phyloP scores from a whole-genome alignment of 2,329 filamentous ascomycete species.

The Penicillium vulpinum region DNA sequence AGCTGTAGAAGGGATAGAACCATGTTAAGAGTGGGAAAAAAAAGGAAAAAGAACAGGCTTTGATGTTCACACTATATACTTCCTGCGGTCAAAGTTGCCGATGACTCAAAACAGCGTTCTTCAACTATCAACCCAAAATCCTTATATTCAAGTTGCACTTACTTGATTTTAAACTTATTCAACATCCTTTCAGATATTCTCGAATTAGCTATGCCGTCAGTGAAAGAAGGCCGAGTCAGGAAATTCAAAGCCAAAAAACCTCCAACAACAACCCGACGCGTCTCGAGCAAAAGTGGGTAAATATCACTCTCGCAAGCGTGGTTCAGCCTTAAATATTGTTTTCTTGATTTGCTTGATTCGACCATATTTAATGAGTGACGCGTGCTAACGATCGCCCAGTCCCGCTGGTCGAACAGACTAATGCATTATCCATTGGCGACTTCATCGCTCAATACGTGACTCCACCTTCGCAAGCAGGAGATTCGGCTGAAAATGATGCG shows the following conservation, averaged over 20 bases:
- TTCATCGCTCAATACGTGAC: slow-evolving; percentile 41
- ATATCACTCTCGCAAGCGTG: neutral
- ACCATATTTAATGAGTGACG: neutral
- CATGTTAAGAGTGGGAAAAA: no score
- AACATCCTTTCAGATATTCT: neutral
- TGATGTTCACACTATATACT: no score
- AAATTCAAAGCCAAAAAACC: slow-evolving; percentile 21
- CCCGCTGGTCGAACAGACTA: slow-evolving; percentile 45
- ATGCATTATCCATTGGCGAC: slow-evolving; percentile 39
- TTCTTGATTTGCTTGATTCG: neutral
- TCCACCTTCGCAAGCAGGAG: slow-evolving; percentile 13
- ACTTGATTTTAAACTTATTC: neutral
- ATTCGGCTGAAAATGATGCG: slow-evolving; percentile 8
- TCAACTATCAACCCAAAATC: neutral
- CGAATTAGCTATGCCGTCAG: slow-evolving; percentile 4
- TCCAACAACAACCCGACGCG: slow-evolving; percentile 17
- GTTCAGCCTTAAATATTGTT: neutral
- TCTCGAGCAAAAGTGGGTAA: slow-evolving; percentile 19
- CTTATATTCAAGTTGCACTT: neutral
- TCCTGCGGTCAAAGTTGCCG: neutral
- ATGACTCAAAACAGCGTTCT: neutral
- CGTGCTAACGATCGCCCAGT: slow-evolving; percentile 19
- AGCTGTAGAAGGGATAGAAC: no score
- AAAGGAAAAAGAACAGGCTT: no score
- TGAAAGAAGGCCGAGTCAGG: slow-evolving; percentile 25